A percentile compares a stretch with the other conserved stretches of the same genome.
These are phyloP conservation scores for Suillus sp. DNA, from an alignment of 768 basidiomycete species.

Conservation along the genomic window DNA sequence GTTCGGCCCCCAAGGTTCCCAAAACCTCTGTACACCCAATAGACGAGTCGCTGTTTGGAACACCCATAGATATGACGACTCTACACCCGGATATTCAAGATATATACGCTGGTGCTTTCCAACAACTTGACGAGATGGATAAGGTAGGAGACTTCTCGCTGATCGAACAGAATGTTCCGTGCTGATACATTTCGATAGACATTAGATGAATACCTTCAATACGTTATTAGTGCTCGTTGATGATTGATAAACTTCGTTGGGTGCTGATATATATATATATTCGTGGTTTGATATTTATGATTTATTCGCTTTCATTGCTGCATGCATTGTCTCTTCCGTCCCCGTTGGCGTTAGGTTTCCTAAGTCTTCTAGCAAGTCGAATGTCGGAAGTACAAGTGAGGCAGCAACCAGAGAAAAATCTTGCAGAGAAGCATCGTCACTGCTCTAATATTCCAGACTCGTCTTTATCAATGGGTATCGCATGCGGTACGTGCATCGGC, in stretches of 20 bases:
- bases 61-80: slow-evolving; percentile 56
- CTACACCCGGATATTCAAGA: slow-evolving; percentile 74
- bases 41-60: slow-evolving; percentile 74
- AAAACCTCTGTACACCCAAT: slow-evolving; percentile 56
- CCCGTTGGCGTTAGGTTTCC: background rate
- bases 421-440: background rate
- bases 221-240: slow-evolving; percentile 24
- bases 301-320: background rate
- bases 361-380: background rate
- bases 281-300: background rate
- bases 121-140: slow-evolving; percentile 78
- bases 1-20: slow-evolving; percentile 39
- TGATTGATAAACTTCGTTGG: background rate
- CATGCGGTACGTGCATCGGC: background rate
- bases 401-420: background rate
- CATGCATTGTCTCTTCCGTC: background rate
- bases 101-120: slow-evolving; percentile 70
- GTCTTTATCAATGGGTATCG: background rate
- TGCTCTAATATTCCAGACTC: background rate
- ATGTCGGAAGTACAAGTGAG: background rate
- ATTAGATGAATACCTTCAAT: slow-evolving; percentile 34
- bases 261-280: slow-evolving; percentile 6
- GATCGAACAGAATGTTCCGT: background rate
- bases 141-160: slow-evolving; percentile 47
- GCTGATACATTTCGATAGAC: slow-evolving; percentile 21